Percentiles rank a stretch among this genome's conserved stretches.
Evolutionary conservation across 1,284 basidiomycete genomes (phyloP).

Genomic region (Fistulina hepatica): DNA sequence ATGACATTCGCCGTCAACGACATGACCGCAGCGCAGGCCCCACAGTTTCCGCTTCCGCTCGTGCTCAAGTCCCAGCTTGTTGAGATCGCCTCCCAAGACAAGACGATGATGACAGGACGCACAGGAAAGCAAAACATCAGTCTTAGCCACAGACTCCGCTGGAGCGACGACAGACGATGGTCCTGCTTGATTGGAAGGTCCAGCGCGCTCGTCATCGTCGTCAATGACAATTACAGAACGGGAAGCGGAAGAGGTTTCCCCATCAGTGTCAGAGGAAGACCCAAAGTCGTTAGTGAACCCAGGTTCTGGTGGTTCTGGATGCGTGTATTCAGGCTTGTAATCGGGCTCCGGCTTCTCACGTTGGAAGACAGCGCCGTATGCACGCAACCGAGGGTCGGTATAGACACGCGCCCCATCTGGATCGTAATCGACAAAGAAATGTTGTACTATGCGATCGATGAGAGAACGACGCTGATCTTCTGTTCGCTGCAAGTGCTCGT

Average conservation of each 20-base stretch:
- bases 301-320: constrained; percentile 37
- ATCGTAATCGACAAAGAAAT: constrained; percentile 4
- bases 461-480: constrained; percentile 9
- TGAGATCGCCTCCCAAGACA: constrained; percentile 28
- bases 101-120: constrained; percentile 42
- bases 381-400: constrained; percentile 7
- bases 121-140: not conserved
- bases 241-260: constrained; percentile 18
- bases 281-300: constrained; percentile 61
- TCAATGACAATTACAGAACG: constrained; percentile 27
- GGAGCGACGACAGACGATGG: too few species aligned
- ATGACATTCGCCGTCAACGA: constrained; percentile 66
- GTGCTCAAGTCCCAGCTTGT: constrained; percentile 21
- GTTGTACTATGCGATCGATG: constrained; percentile 8
- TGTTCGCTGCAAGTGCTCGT: constrained; percentile 10
- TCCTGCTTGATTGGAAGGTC: too few species aligned
- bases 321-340: constrained; percentile 54
- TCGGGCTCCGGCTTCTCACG: too few species aligned
- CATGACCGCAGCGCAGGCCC: constrained; percentile 62
- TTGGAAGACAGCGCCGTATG: constrained; percentile 12
- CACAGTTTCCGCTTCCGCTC: constrained; percentile 39
- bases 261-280: constrained; percentile 9
- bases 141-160: not conserved
- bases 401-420: constrained; percentile 4
- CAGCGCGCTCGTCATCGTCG: constrained; percentile 24